Percentiles rank a stretch among this genome's conserved stretches.
Evolutionary conservation across 2,329 filamentous ascomycete genomes (phyloP).

Genomic region (Ceratocystis cubensis): DNA sequence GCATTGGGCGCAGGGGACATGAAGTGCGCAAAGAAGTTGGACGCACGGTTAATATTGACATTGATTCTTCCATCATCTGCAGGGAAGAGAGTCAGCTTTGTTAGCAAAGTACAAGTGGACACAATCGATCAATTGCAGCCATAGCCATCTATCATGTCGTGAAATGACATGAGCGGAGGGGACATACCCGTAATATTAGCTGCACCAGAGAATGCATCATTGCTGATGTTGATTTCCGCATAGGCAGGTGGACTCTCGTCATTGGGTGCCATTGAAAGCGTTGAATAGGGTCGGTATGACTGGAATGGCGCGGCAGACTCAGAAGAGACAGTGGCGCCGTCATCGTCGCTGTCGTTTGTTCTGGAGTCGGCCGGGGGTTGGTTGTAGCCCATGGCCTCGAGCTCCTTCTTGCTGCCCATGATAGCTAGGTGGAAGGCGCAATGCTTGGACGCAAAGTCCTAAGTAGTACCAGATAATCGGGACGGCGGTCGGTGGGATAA

Average conservation of each 20-base stretch:
- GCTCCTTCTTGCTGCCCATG: slow-evolving; percentile 3
- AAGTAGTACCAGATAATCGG: background rate
- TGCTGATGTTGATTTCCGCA: slow-evolving; percentile 35
- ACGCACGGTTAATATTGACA: slow-evolving; percentile 66
- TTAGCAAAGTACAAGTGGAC: background rate
- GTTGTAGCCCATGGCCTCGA: slow-evolving; percentile 8
- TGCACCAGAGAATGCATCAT: slow-evolving; percentile 45
- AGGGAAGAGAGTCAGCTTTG: background rate
- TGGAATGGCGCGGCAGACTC: slow-evolving; percentile 1
- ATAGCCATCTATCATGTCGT: too few species aligned
- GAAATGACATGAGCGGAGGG: background rate
- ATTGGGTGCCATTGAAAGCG: slow-evolving; percentile 1
- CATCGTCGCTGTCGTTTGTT: background rate
- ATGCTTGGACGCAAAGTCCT: background rate
- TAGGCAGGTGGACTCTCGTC: slow-evolving; percentile 41
- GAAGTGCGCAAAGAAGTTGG: slow-evolving; percentile 23
- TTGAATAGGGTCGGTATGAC: slow-evolving; percentile 5
- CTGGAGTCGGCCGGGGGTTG: background rate
- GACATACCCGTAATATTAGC: slow-evolving; percentile 43
- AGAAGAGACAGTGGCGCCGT: background rate
- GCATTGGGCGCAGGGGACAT: slow-evolving; percentile 1
- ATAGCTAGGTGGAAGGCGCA: background rate
- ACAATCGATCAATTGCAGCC: background rate
- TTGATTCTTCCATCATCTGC: slow-evolving; percentile 63
- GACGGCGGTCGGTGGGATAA: background rate